Conservation (phyloP, 2,329 filamentous ascomycete genomes). For the Aaosphaeria pasadenensis region DNA sequence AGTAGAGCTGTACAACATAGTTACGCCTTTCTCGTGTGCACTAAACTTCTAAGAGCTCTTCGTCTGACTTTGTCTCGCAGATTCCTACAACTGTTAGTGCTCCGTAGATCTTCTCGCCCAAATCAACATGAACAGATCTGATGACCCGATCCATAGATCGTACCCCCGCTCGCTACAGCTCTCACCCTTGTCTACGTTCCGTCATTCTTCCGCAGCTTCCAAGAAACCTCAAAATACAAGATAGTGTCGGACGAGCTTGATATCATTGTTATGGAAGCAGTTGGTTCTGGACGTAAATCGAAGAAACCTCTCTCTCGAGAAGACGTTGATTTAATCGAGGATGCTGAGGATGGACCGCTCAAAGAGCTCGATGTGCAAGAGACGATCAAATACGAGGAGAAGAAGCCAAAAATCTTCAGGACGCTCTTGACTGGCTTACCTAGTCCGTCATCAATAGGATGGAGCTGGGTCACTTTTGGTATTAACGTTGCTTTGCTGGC, state of each 20-base stretch:
- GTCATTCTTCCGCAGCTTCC: slow-evolving; percentile 59
- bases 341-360: slow-evolving; percentile 29
- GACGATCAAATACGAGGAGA: slow-evolving; percentile 58
- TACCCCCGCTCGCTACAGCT: slow-evolving; percentile 53
- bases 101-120: neutral
- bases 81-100: slow-evolving; percentile 31
- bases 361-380: slow-evolving; percentile 60
- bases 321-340: slow-evolving; percentile 40
- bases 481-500: slow-evolving; percentile 69
- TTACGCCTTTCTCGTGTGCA: too few relatives aligned
- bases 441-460: slow-evolving; percentile 63
- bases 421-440: slow-evolving; percentile 76
- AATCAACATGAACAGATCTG: slow-evolving; percentile 5
- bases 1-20: slow-evolving; percentile 14
- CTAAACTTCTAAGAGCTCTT: too few relatives aligned
- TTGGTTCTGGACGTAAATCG: slow-evolving; percentile 26
- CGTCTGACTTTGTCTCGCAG: slow-evolving; percentile 12
- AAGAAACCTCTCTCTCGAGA: slow-evolving; percentile 18
- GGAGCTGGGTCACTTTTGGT: slow-evolving; percentile 65
- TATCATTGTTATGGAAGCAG: slow-evolving; percentile 41
- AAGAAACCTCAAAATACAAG: slow-evolving; percentile 56
- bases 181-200: slow-evolving; percentile 65
- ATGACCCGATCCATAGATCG: slow-evolving; percentile 17
- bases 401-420: slow-evolving; percentile 55
- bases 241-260: slow-evolving; percentile 60